Conservation (phyloP, 345 rosid genomes). For the Populus ilicifolia region DNA sequence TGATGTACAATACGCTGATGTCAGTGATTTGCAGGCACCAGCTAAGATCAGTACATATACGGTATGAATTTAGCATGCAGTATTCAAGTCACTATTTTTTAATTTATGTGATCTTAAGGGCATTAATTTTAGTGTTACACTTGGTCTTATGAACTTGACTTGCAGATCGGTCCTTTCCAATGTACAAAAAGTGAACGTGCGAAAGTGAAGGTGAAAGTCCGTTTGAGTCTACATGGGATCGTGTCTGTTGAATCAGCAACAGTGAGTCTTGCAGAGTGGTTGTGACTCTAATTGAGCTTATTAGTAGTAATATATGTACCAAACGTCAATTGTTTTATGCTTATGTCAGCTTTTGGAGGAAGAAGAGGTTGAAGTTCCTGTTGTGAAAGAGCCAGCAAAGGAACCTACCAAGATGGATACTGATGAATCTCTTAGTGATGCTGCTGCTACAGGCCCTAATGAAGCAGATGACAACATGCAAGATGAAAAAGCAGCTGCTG, state of each 20-base stretch:
- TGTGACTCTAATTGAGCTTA: not conserved
- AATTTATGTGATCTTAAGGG: not conserved
- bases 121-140: not conserved
- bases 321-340: not conserved
- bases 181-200: constrained; percentile 63
- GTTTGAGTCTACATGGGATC: constrained; percentile 81
- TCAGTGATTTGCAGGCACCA: constrained; percentile 55
- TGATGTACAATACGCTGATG: constrained; percentile 75
- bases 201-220: constrained; percentile 82
- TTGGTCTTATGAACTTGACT: not conserved
- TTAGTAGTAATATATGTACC: not conserved
- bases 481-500: constrained; percentile 62
- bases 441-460: constrained; percentile 43
- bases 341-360: constrained; percentile 79
- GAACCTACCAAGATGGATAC: constrained; percentile 74
- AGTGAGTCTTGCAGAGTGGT: constrained; percentile 36
- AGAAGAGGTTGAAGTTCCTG: constrained; percentile 83
- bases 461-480: constrained; percentile 78
- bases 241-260: constrained; percentile 80
- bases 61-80: constrained; percentile 29
- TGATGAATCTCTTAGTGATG: constrained; percentile 47
- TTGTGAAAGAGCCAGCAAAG: constrained; percentile 49
- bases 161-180: constrained; percentile 92
- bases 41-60: constrained; percentile 78
- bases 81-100: not conserved